Evolutionary conservation across 441 rosid genomes (phyloP).

Genomic region (Dalechampia spathulata): DNA sequence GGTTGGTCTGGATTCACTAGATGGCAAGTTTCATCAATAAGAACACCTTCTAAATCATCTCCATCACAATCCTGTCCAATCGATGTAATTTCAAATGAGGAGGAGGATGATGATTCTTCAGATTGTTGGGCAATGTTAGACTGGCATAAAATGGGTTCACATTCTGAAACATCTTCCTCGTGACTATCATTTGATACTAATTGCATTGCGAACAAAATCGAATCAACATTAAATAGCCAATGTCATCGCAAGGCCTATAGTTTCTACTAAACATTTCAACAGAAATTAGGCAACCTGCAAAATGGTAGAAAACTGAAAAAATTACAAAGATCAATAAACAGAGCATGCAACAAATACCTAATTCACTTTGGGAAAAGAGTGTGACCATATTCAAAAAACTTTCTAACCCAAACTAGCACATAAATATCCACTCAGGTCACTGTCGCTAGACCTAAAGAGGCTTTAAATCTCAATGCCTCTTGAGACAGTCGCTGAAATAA

Average conservation of each 20-base stretch:
- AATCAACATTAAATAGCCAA: conserved; percentile 22
- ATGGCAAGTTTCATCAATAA: conserved; percentile 56
- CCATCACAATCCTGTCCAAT: conserved; percentile 35
- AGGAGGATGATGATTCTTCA: conserved; percentile 54
- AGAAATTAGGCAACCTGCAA: conserved; percentile 32
- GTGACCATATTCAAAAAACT: no score
- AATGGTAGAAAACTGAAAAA: conserved; percentile 6
- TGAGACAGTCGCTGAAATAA: no score
- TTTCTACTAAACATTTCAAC: conserved; percentile 30
- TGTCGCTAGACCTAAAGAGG: neutral
- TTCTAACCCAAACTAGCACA: neutral
- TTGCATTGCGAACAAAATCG: conserved; percentile 54
- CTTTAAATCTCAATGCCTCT: no score
- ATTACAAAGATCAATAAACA: neutral
- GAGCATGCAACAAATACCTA: neutral
- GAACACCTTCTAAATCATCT: conserved; percentile 45
- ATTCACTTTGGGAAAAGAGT: neutral
- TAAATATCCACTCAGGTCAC: neutral
- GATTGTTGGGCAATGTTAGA: conserved; percentile 31
- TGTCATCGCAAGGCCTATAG: conserved; percentile 29
- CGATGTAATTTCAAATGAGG: conserved; percentile 50
- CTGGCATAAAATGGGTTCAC: conserved; percentile 51
- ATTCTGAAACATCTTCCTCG: conserved; percentile 51
- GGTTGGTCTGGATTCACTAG: conserved; percentile 72
- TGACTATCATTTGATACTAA: conserved; percentile 67